Conservation (phyloP, 176 grass and related monocot genomes). For the Calamus simplicifolius region DNA sequence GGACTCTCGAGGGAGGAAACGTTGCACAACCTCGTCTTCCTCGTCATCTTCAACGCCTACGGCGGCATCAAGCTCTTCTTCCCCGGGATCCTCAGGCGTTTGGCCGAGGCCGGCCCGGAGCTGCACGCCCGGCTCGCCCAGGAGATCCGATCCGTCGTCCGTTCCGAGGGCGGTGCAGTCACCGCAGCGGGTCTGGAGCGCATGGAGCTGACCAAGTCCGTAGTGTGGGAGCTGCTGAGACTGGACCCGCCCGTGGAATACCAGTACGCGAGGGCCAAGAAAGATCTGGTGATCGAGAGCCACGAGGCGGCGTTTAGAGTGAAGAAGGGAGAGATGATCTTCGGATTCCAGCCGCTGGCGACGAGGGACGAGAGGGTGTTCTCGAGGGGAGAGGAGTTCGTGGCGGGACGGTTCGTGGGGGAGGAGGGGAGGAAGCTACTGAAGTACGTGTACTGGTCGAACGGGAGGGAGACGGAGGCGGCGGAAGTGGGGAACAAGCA, state of each 20-base stretch:
- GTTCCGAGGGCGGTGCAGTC: constrained; percentile 1
- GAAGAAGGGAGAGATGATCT: constrained; percentile 60
- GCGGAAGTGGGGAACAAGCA: constrained; percentile 59
- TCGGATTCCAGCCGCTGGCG: constrained; percentile 64
- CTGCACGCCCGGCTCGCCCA: constrained; percentile 43
- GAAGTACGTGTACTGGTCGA: constrained; percentile 76
- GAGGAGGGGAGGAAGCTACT: constrained; percentile 24
- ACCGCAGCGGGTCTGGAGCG: constrained; percentile 30
- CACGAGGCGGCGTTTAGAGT: constrained; percentile 61
- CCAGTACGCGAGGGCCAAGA: constrained; percentile 61
- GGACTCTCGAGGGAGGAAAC: constrained; percentile 49
- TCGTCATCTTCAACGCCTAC: constrained; percentile 62
- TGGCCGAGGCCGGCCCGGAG: constrained; percentile 32
- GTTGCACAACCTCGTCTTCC: constrained; percentile 67
- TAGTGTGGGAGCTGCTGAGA: constrained; percentile 60
- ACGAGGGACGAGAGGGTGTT: constrained; percentile 65
- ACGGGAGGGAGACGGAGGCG: constrained; percentile 52
- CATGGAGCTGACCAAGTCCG: constrained; percentile 64
- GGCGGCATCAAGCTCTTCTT: constrained; percentile 74
- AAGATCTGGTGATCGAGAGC: constrained; percentile 54
- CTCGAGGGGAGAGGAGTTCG: constrained; percentile 28
- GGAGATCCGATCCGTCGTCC: constrained; percentile 35
- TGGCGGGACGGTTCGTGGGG: constrained; percentile 43
- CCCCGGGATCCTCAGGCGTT: constrained; percentile 46
- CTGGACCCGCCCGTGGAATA: constrained; percentile 70